A percentile compares a stretch with the other conserved stretches of the same genome.
Evolutionary conservation across 1,139 yeast genomes (phyloP).

Genomic region (Zygoascus hellenicus): DNA sequence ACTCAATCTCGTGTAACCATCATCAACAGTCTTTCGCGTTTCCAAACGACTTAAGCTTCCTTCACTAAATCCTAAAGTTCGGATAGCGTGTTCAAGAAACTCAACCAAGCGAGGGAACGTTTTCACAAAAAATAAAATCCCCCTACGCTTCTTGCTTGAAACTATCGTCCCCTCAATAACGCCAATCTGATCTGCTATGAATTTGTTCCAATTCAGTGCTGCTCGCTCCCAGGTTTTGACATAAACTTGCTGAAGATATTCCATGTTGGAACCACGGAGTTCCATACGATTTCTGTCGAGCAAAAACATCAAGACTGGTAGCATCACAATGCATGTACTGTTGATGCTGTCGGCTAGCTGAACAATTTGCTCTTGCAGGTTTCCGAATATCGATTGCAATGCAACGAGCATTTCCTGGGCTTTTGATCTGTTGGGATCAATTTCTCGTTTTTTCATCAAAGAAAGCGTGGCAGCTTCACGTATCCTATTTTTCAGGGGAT

Average conservation of each 20-base stretch:
- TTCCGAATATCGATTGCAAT: slow-evolving; percentile 53
- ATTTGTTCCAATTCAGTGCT: slow-evolving; percentile 53
- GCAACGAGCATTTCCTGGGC: slow-evolving; percentile 50
- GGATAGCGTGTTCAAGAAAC: slow-evolving; percentile 29
- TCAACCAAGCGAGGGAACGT: slow-evolving; percentile 44
- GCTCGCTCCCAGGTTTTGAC: slow-evolving; percentile 50
- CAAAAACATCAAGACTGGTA: slow-evolving; percentile 41
- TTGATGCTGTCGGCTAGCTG: slow-evolving; percentile 34
- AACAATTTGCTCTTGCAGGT: slow-evolving; percentile 42
- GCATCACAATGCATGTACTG: slow-evolving; percentile 37
- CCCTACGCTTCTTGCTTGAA: slow-evolving; percentile 37
- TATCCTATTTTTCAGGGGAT: slow-evolving; percentile 34
- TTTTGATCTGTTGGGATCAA: slow-evolving; percentile 49
- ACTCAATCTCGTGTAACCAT: slow-evolving; percentile 39
- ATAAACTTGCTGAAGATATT: slow-evolving; percentile 52
- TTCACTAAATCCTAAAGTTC: neutral
- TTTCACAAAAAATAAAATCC: slow-evolving; percentile 40
- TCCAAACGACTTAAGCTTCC: neutral
- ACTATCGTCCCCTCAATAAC: slow-evolving; percentile 50
- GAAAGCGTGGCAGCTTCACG: slow-evolving; percentile 29
- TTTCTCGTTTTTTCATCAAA: slow-evolving; percentile 29
- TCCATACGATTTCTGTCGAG: slow-evolving; percentile 37
- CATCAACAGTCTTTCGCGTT: slow-evolving; percentile 35
- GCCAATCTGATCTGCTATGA: slow-evolving; percentile 50
- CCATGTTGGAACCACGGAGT: slow-evolving; percentile 55